phyloP scores from a whole-genome alignment of 352 stramenopile species.

The Globisporangium spinosum region DNA sequence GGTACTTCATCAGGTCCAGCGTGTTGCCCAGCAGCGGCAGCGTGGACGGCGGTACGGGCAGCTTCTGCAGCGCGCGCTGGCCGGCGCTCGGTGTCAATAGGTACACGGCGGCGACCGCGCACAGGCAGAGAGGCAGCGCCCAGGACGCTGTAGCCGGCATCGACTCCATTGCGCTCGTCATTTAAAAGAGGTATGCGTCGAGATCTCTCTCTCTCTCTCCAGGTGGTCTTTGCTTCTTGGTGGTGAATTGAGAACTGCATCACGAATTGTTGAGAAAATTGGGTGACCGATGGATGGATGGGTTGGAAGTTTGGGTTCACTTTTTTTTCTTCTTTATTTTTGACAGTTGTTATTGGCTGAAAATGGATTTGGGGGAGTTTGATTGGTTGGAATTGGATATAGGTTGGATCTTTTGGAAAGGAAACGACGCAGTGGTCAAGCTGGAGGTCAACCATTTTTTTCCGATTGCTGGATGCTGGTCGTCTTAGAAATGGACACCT shows the following conservation, averaged over 20 bases:
- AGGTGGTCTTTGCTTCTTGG: background rate
- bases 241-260: background rate
- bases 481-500: too few relatives aligned
- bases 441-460: too few relatives aligned
- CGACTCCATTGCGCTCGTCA: background rate
- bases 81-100: background rate
- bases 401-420: background rate
- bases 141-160: background rate
- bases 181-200: background rate
- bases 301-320: background rate
- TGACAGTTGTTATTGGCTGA: background rate
- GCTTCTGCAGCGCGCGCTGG: conserved; percentile 7
- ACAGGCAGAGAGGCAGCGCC: conserved; percentile 1
- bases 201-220: background rate
- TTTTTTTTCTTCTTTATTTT: background rate
- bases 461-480: too few relatives aligned
- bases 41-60: conserved; percentile 17
- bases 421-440: background rate
- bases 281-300: background rate
- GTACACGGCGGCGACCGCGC: conserved; percentile 1
- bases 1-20: conserved; percentile 16
- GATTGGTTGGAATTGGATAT: background rate
- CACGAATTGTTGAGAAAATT: too few relatives aligned
- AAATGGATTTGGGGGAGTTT: background rate
- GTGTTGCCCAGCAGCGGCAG: conserved; percentile 24